A percentile compares a stretch with the other conserved stretches of the same genome.
These are phyloP conservation scores for Ottelia alismoides DNA, from an alignment of 106 monocot species.

Conservation along the genomic window DNA sequence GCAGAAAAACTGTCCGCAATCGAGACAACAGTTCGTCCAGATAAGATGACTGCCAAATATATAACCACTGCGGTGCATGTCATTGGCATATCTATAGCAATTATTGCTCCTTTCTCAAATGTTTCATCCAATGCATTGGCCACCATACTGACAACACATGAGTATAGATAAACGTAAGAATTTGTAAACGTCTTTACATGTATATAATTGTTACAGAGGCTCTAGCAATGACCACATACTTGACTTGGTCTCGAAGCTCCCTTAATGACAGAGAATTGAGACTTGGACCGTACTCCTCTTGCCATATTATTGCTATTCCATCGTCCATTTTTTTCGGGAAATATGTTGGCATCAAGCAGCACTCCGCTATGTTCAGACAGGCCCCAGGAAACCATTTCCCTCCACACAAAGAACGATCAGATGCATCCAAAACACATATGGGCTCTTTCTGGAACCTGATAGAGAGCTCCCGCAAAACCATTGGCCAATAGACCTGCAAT, in stretches of 20 bases:
- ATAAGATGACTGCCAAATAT: too few species aligned
- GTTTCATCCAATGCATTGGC: too few species aligned
- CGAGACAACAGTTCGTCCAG: too few species aligned
- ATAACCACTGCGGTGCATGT: too few species aligned
- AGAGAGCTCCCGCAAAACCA: constrained; percentile 55
- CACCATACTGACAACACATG: too few species aligned
- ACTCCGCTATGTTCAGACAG: constrained; percentile 67
- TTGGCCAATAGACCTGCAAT: constrained; percentile 66
- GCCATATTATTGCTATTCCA: constrained; percentile 68
- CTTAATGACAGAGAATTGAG: constrained; percentile 39
- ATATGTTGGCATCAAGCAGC: constrained; percentile 47
- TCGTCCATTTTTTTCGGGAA: constrained; percentile 40
- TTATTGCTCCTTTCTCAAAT: too few species aligned
- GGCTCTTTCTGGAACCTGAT: constrained; percentile 42
- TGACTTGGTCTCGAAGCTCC: constrained; percentile 71
- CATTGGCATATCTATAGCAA: too few species aligned
- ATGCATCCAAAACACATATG: constrained; percentile 47
- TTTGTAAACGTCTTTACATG: too few species aligned
- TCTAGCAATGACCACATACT: constrained; percentile 19
- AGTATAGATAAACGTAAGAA: too few species aligned
- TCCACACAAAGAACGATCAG: constrained; percentile 36
- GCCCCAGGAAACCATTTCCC: constrained; percentile 64
- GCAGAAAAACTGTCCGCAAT: too few species aligned
- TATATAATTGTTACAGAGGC: too few species aligned
- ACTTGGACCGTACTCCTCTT: constrained; percentile 49